Evolutionary conservation across 805 yeast genomes (phyloP).

Genomic region (Suhomyces pyralidae): DNA sequence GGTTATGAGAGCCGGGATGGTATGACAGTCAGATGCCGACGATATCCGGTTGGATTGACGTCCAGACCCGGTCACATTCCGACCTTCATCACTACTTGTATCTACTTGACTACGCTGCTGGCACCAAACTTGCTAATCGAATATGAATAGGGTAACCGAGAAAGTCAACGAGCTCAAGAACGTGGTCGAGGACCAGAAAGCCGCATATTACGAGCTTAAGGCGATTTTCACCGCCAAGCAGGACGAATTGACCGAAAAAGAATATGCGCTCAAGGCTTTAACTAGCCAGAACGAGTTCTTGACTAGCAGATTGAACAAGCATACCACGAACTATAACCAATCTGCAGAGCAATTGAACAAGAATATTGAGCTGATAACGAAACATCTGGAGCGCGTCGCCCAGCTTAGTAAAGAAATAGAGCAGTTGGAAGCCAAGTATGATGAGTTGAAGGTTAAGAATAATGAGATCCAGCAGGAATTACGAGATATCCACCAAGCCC

Average conservation of each 20-base stretch:
- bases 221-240: conserved; percentile 3
- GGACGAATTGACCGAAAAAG: conserved; percentile 13
- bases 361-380: conserved; percentile 5
- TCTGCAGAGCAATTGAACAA: conserved; percentile 3
- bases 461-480: conserved; percentile 10
- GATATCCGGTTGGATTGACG: neutral
- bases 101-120: neutral
- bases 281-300: conserved; percentile 11
- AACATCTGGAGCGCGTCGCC: neutral
- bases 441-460: conserved; percentile 5
- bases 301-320: conserved; percentile 6
- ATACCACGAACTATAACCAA: conserved; percentile 1
- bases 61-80: neutral
- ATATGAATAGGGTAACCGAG: conserved; percentile 15
- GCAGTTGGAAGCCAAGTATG: conserved; percentile 10
- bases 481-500: conserved; percentile 11
- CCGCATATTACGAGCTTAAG: conserved; percentile 13
- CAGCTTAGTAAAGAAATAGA: conserved; percentile 8
- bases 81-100: neutral
- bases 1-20: neutral
- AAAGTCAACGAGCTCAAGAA: conserved; percentile 12
- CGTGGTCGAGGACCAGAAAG: conserved; percentile 10
- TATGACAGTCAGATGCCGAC: neutral
- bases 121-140: neutral
- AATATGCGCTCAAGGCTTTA: conserved; percentile 9